Conservation (phyloP, 2,329 filamentous ascomycete genomes). For the Claviceps paspali region DNA sequence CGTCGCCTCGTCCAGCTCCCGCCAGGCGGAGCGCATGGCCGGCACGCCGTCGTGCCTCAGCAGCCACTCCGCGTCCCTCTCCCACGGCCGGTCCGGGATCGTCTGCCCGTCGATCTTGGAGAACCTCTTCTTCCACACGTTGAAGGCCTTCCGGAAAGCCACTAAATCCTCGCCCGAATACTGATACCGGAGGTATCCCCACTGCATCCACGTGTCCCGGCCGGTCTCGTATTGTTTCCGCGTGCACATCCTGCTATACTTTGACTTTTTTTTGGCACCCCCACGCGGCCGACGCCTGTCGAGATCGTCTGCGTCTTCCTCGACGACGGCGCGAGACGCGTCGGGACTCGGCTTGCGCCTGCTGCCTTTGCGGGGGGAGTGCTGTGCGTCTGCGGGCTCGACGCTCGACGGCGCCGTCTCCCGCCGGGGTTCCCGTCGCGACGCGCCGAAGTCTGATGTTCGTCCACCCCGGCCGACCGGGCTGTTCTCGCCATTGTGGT, state of each 20-base stretch:
- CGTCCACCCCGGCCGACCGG: not conserved
- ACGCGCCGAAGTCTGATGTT: not conserved
- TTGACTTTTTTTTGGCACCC: not conserved
- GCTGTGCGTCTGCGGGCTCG: not conserved
- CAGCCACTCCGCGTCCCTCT: conserved; percentile 14
- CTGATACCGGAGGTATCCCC: conserved; percentile 18
- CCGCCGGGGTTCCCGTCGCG: not conserved
- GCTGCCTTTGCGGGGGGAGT: too few species aligned
- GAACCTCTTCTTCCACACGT: conserved; percentile 16
- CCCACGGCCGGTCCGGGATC: conserved; percentile 12
- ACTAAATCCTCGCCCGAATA: conserved; percentile 10
- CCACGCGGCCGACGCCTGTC: not conserved
- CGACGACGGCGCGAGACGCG: too few species aligned
- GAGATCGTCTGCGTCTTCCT: too few species aligned
- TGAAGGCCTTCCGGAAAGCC: conserved; percentile 11
- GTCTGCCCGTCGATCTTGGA: conserved; percentile 7
- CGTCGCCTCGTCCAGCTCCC: conserved; percentile 11
- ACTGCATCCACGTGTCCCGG: conserved; percentile 12
- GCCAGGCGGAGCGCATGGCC: conserved; percentile 21
- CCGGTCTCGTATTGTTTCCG: not conserved
- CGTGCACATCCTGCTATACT: not conserved
- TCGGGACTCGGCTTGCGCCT: not conserved
- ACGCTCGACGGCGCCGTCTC: not conserved
- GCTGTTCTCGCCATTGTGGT: too few species aligned
- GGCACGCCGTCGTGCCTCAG: conserved; percentile 14